Evolutionary conservation across 805 yeast species (phyloP), one percentile per base, ranked within the genome.

Genomic region (Metschnikowia arizonensis): DNA sequence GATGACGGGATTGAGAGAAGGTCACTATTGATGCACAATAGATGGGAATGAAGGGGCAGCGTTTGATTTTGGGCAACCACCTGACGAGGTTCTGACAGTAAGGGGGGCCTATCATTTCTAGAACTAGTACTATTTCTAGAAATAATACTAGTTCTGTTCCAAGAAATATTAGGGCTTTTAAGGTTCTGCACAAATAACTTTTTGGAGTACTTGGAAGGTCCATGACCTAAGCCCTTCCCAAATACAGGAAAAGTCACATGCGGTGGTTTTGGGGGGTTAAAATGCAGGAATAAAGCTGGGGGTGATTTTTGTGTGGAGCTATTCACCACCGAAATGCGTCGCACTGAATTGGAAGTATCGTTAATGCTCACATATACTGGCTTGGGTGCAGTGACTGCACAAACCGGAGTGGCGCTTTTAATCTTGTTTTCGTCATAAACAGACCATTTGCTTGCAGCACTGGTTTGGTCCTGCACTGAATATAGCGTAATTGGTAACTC

Each of bases 401-500:
- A 5, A 12, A n/a, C n/a, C n/a, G 31, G 31, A 2, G 34, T 8
- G 11, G 34, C 9, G 10, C 11, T 25, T 11, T 15, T 8, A 2
- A 5, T 24, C 31, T 18, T 39, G 21, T 31, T 45, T 4, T 29
- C 35, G 14, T 49, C 50, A 17, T 48, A 40, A 21, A 39, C 49
- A 2, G 50, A 42, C 47, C 51, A 42, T 2, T 52, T 33, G 9
- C 23, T 30, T 9, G 34, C 21, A 3, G 44, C 33, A 8, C 33
- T 33, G 32, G 35, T 17, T 37, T 51, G 55, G 39, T 64, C 66
- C 10, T 62, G 66, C 23, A 63, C 68, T 26, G 61, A 59, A 46
- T 62, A 64, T 28, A 63, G 49, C 57, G 59, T 59, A 11, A 61
- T 51, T 14, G 68, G 68, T 33, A 64, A 52, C 30, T 61, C 62